Base-by-base conservation (phyloP, 2,329 filamentous ascomycete genomes). In the Ophiostoma sp. region DNA sequence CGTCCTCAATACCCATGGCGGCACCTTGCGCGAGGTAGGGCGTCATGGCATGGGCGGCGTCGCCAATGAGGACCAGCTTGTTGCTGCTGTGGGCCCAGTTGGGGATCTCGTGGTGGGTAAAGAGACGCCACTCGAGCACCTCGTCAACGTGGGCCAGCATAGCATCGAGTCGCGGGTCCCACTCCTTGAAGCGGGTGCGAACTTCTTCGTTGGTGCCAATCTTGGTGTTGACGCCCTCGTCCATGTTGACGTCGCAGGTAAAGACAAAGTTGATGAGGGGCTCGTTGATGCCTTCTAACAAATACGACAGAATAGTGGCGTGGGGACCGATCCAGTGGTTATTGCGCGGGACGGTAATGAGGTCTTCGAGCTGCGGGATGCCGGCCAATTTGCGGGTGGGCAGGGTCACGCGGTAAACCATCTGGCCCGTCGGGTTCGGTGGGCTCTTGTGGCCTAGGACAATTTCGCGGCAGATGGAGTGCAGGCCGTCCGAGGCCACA, bases 281-380 rank as follows among this genome's bases (percentile, higher is more conserved):
- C 68, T 75, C 69, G 64, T 59, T 59, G n/a, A 74, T 33, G 36
- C 74, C 74, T 39, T 72, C 17, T 2, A 75, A 45, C 33, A 75
- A 69, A 42, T 74, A 73, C 55, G 69, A 70, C 22, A 73, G 36
- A 8, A 74, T 69, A n/a, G 72, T 73, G 15, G 69, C 84, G 74
- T 83, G 83, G 0, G 86, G 86, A 0, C 85, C 85, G 70, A 87
- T 80, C 85, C 85, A 87, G 76, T 86, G 86, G 75, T 85, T 85
- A 12, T 87, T 85, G 71, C 85, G 83, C 8, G 85, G 85, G 48
- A 85, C 80, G 25, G 83, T 80, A 1, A 87, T 81, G 17, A 87
- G 83, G 0, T 78, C 76, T 17, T 80, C 80, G 39, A 87, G 78
- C 15, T 86, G 84, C 48, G 82, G 80, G 61, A 83, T 74, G 82